Evolutionary conservation across 2,329 filamentous ascomycete genomes (phyloP).

Genomic region (Aspergillus neoniger): DNA sequence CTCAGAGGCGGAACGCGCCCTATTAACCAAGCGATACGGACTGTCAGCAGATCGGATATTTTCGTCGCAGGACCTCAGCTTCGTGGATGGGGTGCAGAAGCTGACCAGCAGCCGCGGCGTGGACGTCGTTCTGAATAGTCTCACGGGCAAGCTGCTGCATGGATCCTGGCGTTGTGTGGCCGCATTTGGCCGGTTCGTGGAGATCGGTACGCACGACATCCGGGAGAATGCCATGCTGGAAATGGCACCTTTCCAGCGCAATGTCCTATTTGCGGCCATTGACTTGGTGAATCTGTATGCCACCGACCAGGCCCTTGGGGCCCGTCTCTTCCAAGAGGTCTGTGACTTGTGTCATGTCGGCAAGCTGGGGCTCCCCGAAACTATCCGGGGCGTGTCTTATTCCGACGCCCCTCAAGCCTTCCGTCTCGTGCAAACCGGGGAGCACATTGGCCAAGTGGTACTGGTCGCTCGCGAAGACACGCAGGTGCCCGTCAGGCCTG

Average conservation of each 20-base stretch:
- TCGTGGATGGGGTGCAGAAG: neutral
- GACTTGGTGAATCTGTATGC: neutral
- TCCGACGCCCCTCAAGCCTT: neutral
- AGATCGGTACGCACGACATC: constrained; percentile 5
- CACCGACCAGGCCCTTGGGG: neutral
- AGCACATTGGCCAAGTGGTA: neutral
- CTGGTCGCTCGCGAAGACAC: neutral
- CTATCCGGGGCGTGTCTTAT: neutral
- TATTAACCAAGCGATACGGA: neutral
- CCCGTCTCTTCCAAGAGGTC: neutral
- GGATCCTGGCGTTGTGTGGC: constrained; percentile 2
- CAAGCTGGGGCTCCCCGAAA: neutral
- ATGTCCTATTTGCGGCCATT: neutral
- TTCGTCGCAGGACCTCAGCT: neutral
- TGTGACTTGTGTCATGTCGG: neutral
- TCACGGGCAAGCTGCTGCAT: neutral
- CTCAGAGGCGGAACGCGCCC: neutral
- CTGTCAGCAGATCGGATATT: neutral
- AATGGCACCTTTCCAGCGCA: constrained; percentile 2
- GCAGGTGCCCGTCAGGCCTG: neutral
- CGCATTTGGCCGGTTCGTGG: constrained; percentile 2
- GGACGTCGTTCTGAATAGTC: constrained; percentile 1
- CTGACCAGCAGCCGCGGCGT: neutral
- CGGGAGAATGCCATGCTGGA: neutral
- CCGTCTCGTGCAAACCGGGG: neutral